Base-by-base conservation (phyloP, 441 rosid genomes). In the Monsonia emarginata region DNA sequence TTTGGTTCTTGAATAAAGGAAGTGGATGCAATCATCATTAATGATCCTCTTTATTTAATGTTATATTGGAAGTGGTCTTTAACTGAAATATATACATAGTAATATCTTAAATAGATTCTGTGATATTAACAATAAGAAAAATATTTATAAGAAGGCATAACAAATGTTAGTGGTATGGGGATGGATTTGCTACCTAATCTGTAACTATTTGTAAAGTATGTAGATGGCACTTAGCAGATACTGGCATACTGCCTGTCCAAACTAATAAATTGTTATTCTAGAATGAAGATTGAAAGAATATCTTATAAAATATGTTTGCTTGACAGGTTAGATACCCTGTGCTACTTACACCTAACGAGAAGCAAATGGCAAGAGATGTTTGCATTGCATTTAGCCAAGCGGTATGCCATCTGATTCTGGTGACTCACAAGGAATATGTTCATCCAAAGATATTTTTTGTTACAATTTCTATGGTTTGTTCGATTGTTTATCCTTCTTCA, bases 301-400 rank as follows among this genome's bases (percentile, higher is more conserved):
- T 11, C 13, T 27, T 57, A 26, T 64, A 30, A 60, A 61, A 48
- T 21, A 48, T 72, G 62, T 24, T 34, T 75, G 46, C 71, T 68
- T 77, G 66, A 69, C 88, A 95, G 99, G 93, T 95, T 66, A 90
- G 99, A 65, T 95, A 95, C 90, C 99, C 99, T 22, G 99, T 95
- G 56, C 79, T 95, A 72, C 79, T 95, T 75, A 95, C 98, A 61
- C 99, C 99, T 71, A 84, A 79, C 58, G 99, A 95, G 81, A 95
- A 95, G 83, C 96, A 95, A 78, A 92, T 95, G 97, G 88, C 98
- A 61, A 87, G 99, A 81, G 96, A 88, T 75, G 98, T 95, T 72
- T 95, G 98, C 87, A 71, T 85, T 38, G 99, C 99, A 38, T 95
- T 95, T 84, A 85, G 97, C 75, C 99, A 95, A 81, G 83, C 80